A percentile compares a stretch with the other conserved stretches of the same genome.
Conservation (phyloP, 176 grass and related monocot species). For the Triticum monococcum region DNA sequence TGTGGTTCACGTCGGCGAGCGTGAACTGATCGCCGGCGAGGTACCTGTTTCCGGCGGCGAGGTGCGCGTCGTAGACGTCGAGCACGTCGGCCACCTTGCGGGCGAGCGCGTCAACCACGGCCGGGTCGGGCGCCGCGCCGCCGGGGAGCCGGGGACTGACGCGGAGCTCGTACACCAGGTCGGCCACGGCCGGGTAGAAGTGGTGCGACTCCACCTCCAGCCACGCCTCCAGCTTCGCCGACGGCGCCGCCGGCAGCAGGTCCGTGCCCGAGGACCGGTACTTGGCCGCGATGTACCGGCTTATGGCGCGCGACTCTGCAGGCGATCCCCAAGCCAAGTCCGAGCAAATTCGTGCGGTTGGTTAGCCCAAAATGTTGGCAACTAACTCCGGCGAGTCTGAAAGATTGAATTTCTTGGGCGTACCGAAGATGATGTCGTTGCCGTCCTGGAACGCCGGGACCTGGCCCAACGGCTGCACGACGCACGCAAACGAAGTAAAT, state of each 20-base stretch:
- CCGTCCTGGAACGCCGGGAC: not conserved
- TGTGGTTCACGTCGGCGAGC: constrained; percentile 78
- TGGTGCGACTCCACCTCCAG: constrained; percentile 76
- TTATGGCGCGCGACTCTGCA: constrained; percentile 76
- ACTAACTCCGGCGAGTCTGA: not conserved
- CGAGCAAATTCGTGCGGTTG: not conserved
- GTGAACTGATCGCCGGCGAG: constrained; percentile 62
- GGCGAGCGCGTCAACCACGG: constrained; percentile 46
- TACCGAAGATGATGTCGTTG: constrained; percentile 3
- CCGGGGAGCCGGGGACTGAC: constrained; percentile 38
- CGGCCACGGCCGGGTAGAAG: constrained; percentile 42
- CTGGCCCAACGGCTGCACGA: constrained; percentile 2
- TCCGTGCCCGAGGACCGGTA: constrained; percentile 35
- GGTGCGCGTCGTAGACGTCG: constrained; percentile 75
- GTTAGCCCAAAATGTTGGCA: not conserved
- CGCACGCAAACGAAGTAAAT: not conserved
- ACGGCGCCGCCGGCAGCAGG: constrained; percentile 30
- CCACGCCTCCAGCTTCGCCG: constrained; percentile 61
- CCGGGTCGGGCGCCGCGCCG: constrained; percentile 36
- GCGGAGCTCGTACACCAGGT: constrained; percentile 48
- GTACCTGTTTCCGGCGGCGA: constrained; percentile 52
- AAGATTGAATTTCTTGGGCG: not conserved
- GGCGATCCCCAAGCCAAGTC: not conserved
- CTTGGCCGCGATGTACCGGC: constrained; percentile 55
- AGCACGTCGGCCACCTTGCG: constrained; percentile 50